Conservation (phyloP, 306 rosid genomes). For the Clitoria ternatea region DNA sequence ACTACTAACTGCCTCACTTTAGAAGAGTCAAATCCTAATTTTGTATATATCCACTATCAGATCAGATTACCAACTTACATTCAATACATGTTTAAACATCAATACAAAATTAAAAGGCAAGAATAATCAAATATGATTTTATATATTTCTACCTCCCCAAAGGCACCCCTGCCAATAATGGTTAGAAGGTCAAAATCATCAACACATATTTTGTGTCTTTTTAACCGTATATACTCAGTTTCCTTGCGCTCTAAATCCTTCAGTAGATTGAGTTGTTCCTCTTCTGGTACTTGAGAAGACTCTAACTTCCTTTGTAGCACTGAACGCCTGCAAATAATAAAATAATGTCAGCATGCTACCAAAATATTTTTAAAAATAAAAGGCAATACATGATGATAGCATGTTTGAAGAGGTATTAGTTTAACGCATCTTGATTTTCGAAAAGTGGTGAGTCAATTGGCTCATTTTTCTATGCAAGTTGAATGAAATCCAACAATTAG, state of each 20-base stretch:
- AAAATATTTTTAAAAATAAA: neutral
- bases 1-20: too few relatives aligned
- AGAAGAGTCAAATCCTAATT: too few relatives aligned
- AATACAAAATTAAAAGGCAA: neutral
- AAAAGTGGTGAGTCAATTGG: too few relatives aligned
- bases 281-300: constrained; percentile 66
- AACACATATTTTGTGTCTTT: constrained; percentile 87
- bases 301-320: constrained; percentile 70
- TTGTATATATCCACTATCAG: neutral
- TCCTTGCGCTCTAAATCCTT: constrained; percentile 89
- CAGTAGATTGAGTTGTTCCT: constrained; percentile 69
- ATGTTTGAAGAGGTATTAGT: too few relatives aligned
- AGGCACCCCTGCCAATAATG: constrained; percentile 96
- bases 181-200: constrained; percentile 83
- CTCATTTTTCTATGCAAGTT: too few relatives aligned
- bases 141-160: constrained; percentile 74
- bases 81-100: neutral
- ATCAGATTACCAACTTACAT: neutral
- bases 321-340: constrained; percentile 57
- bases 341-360: constrained; percentile 2
- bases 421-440: too few relatives aligned
- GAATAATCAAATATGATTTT: neutral
- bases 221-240: constrained; percentile 75
- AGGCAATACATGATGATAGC: neutral
- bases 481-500: too few relatives aligned